These are phyloP conservation scores for Pseudocercospora cruenta DNA, from an alignment of 2,329 filamentous ascomycete species.

Conservation along the genomic window DNA sequence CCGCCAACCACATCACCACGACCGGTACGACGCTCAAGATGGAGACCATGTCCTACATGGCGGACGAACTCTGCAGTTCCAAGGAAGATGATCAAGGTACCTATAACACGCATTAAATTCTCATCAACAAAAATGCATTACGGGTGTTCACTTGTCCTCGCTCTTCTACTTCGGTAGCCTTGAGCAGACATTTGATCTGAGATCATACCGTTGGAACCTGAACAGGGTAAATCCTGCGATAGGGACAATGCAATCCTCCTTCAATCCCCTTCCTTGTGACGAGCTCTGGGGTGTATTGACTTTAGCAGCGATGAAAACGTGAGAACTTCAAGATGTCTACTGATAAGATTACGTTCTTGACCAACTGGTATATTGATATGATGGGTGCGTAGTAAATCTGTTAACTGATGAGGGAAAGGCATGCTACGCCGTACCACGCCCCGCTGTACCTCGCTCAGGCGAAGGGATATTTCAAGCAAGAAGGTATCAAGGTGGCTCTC, in stretches of 20 bases:
- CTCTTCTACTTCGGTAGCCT: constrained; percentile 29
- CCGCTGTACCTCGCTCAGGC: constrained; percentile 76
- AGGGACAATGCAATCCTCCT: constrained; percentile 78
- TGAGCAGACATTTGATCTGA: constrained; percentile 57
- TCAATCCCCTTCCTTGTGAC: constrained; percentile 30
- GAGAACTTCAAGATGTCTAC: constrained; percentile 63
- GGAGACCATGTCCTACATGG: constrained; percentile 14
- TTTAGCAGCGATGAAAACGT: constrained; percentile 55
- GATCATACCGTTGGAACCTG: constrained; percentile 83
- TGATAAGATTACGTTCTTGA: constrained; percentile 83
- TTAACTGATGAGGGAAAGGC: constrained; percentile 55
- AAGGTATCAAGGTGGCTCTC: constrained; percentile 76
- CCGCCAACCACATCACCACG: constrained; percentile 3
- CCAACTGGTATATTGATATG: constrained; percentile 68
- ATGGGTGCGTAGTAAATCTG: background rate
- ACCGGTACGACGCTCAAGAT: constrained; percentile 22
- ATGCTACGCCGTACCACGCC: constrained; percentile 79
- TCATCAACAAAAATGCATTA: constrained; percentile 39
- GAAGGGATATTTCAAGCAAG: constrained; percentile 74
- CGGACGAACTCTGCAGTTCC: constrained; percentile 13
- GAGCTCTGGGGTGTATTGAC: constrained; percentile 51
- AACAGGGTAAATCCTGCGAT: constrained; percentile 82
- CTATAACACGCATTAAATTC: constrained; percentile 18
- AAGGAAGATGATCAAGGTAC: constrained; percentile 28
- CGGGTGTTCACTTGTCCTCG: constrained; percentile 41